Percentiles rank a stretch among this genome's conserved stretches.
Evolutionary conservation across 2,329 filamentous ascomycete genomes (phyloP).

Genomic region (Cercospora zeina): DNA sequence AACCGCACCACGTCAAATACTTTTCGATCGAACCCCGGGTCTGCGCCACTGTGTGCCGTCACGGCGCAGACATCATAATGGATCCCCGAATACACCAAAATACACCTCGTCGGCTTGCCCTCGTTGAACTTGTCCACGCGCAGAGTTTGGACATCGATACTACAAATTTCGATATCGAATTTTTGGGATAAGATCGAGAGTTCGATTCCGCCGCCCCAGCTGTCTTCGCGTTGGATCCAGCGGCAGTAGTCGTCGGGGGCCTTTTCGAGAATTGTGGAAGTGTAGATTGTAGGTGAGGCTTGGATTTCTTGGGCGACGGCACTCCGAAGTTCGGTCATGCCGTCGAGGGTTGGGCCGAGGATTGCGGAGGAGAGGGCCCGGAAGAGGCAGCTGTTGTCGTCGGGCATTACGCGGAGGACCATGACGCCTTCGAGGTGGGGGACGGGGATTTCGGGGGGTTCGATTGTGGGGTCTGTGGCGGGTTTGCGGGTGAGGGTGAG

Average conservation of each 20-base stretch:
- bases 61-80: slow-evolving; percentile 91
- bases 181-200: slow-evolving; percentile 80
- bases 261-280: slow-evolving; percentile 72
- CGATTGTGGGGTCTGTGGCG: slow-evolving; percentile 51
- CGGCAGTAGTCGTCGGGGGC: slow-evolving; percentile 71
- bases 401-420: slow-evolving; percentile 89
- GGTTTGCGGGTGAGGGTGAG: slow-evolving; percentile 46
- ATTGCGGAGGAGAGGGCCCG: slow-evolving; percentile 81
- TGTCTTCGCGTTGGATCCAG: slow-evolving; percentile 76
- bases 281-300: slow-evolving; percentile 69
- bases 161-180: slow-evolving; percentile 82
- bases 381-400: slow-evolving; percentile 94
- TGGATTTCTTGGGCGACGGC: slow-evolving; percentile 79
- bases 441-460: slow-evolving; percentile 63
- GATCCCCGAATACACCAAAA: slow-evolving; percentile 87
- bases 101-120: slow-evolving; percentile 65
- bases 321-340: slow-evolving; percentile 70
- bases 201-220: slow-evolving; percentile 92
- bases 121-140: slow-evolving; percentile 77
- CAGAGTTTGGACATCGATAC: slow-evolving; percentile 73
- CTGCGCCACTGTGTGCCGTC: slow-evolving; percentile 61
- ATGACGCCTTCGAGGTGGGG: slow-evolving; percentile 58
- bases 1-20: slow-evolving; percentile 59
- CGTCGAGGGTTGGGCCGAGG: slow-evolving; percentile 62
- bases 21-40: slow-evolving; percentile 76